Conservation (phyloP, 176 grass and related monocot species). For the Carex cristatella region DNA sequence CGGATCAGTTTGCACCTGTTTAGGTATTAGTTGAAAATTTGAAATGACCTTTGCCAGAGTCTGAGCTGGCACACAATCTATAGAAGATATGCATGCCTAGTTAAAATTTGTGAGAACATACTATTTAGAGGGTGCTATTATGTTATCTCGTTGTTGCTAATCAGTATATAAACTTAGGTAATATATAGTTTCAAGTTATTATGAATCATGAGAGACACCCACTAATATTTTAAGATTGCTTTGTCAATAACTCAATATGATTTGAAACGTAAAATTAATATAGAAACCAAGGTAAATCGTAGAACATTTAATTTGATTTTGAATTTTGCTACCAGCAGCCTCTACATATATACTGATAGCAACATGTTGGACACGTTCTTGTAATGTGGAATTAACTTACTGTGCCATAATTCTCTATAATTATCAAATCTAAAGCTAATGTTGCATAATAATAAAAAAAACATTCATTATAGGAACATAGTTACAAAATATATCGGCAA, state of each 20-base stretch:
- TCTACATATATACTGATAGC: not conserved
- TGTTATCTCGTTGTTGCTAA: not conserved
- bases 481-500: not conserved
- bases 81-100: not conserved
- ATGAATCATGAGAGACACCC: not conserved
- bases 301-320: not conserved
- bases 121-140: not conserved
- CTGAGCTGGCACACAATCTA: constrained; percentile 12
- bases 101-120: not conserved
- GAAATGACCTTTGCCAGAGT: constrained; percentile 5
- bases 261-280: not conserved
- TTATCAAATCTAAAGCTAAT: not conserved
- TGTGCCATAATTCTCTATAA: not conserved
- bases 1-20: constrained; percentile 15
- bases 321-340: not conserved
- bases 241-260: not conserved
- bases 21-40: constrained; percentile 27
- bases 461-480: not conserved
- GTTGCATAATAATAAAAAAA: not conserved
- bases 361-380: not conserved
- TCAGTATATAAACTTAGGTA: not conserved
- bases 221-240: not conserved
- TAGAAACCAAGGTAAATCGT: not conserved
- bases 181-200: not conserved
- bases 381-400: not conserved